Percentiles rank a stretch among this genome's conserved stretches.
Conservation (phyloP, 2,329 filamentous ascomycete species). For the Fusarium sp. region DNA sequence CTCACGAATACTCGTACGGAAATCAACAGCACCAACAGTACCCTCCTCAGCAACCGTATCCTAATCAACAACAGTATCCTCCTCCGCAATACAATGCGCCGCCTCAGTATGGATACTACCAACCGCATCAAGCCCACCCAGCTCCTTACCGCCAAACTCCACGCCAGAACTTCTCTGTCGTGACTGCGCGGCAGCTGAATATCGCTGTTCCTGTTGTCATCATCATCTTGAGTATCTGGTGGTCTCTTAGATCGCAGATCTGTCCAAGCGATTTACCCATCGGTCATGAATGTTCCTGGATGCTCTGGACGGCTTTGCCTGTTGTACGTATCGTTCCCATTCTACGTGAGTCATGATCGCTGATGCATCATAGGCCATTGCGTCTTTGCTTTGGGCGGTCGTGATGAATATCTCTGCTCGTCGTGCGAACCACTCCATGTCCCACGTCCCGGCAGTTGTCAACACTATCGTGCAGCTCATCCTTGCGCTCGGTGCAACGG, state of each 20-base stretch:
- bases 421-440: conserved; percentile 29
- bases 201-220: conserved; percentile 46
- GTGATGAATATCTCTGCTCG: conserved; percentile 34
- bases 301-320: conserved; percentile 39
- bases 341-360: neutral
- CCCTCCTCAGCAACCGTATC: neutral
- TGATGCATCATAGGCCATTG: conserved; percentile 17
- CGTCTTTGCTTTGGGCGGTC: conserved; percentile 34
- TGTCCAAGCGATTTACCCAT: conserved; percentile 27
- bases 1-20: conserved; percentile 14
- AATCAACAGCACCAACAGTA: conserved; percentile 1
- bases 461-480: conserved; percentile 33
- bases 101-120: conserved; percentile 22
- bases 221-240: conserved; percentile 55
- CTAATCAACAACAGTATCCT: conserved; percentile 4
- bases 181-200: conserved; percentile 27
- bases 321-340: conserved; percentile 16
- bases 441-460: conserved; percentile 24
- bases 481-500: conserved; percentile 35
- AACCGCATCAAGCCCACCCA: conserved; percentile 4
- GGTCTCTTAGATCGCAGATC: conserved; percentile 33
- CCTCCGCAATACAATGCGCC: conserved; percentile 1
- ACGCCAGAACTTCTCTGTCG: conserved; percentile 14
- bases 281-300: conserved; percentile 33
- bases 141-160: conserved; percentile 1